Evolutionary conservation across 768 basidiomycete genomes (phyloP).

Genomic region (Boletus vermiculosoides): DNA sequence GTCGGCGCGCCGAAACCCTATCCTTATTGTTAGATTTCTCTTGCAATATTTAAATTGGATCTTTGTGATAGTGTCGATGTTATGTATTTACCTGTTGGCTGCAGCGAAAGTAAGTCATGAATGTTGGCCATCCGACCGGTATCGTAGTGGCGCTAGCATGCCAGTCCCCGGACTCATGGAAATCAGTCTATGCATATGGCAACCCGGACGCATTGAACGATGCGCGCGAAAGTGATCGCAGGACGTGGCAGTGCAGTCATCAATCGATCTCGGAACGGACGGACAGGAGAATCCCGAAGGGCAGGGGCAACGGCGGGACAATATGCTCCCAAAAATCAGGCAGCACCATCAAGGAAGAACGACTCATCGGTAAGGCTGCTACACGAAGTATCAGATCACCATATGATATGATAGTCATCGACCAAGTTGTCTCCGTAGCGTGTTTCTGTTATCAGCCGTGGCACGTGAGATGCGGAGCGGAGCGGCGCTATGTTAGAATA

Average conservation of each 20-base stretch:
- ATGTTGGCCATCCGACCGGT: background rate
- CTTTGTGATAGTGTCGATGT: slow-evolving; percentile 2
- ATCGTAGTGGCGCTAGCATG: background rate
- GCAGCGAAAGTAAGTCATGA: background rate
- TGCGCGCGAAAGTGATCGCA: background rate
- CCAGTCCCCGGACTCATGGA: background rate
- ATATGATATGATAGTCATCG: background rate
- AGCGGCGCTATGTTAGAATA: background rate
- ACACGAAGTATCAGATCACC: background rate
- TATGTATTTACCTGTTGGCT: background rate
- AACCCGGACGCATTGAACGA: background rate
- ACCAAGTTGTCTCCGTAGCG: background rate
- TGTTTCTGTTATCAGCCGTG: background rate
- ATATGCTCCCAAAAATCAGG: background rate
- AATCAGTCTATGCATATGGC: background rate
- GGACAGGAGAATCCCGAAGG: background rate
- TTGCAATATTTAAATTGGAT: slow-evolving; percentile 1
- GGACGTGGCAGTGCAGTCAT: background rate
- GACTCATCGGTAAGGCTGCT: background rate
- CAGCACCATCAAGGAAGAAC: background rate
- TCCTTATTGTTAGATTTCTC: slow-evolving; percentile 16
- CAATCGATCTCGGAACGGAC: background rate
- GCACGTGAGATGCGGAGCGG: background rate
- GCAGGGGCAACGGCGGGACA: background rate
- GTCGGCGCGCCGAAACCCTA: slow-evolving; percentile 18